Evolutionary conservation across 129 eudicot species (phyloP).

Genomic region (Chrysanthemum seticuspe): DNA sequence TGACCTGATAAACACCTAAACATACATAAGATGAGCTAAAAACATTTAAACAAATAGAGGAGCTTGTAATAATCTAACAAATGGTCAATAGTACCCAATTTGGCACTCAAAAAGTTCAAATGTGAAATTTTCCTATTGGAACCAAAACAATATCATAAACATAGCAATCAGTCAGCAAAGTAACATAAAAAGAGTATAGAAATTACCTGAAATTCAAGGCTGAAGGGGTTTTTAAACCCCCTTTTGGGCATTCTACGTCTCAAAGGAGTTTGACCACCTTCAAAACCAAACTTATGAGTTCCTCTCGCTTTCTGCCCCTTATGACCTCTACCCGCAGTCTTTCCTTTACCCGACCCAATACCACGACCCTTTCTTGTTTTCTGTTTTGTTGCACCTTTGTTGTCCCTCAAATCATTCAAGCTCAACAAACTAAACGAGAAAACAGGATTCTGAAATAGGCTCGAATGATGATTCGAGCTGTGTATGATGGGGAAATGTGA

Average conservation of each 20-base stretch:
- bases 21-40: too few species aligned
- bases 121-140: not conserved
- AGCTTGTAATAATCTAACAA: too few species aligned
- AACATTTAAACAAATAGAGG: too few species aligned
- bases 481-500: constrained; percentile 15
- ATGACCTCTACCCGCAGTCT: constrained; percentile 97
- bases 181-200: not conserved
- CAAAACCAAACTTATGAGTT: constrained; percentile 84
- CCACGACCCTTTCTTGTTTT: constrained; percentile 96
- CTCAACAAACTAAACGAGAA: constrained; percentile 49
- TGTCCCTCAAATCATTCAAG: constrained; percentile 83
- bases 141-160: constrained; percentile 2
- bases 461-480: constrained; percentile 11
- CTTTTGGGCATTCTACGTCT: constrained; percentile 88
- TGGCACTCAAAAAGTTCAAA: not conserved
- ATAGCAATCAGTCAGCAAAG: not conserved
- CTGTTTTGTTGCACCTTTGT: constrained; percentile 77
- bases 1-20: too few species aligned
- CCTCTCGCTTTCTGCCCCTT: constrained; percentile 99
- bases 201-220: constrained; percentile 89
- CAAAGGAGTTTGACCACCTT: constrained; percentile 97
- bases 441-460: constrained; percentile 16
- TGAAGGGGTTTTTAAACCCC: constrained; percentile 89
- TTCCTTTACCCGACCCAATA: constrained; percentile 96
- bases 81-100: too few species aligned